These are phyloP conservation scores for Zalaria sp. DNA, from an alignment of 2,329 filamentous ascomycete species.

Conservation along the genomic window DNA sequence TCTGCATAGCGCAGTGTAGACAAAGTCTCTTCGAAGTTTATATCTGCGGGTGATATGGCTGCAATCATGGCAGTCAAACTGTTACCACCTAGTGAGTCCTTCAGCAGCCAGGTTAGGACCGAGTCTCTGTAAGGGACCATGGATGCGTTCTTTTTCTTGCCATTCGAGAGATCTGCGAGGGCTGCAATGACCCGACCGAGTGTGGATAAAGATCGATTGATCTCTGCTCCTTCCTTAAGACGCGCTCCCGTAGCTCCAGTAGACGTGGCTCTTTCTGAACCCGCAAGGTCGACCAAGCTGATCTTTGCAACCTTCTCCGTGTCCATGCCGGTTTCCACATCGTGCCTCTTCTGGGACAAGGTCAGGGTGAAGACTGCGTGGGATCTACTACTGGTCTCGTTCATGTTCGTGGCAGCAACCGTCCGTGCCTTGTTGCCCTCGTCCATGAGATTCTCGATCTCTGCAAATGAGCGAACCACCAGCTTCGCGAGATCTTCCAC, in stretches of 20 bases:
- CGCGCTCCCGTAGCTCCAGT: slow-evolving; percentile 92
- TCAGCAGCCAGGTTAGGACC: slow-evolving; percentile 88
- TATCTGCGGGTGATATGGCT: slow-evolving; percentile 93
- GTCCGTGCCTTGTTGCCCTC: slow-evolving; percentile 98
- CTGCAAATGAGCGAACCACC: slow-evolving; percentile 80
- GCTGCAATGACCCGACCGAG: slow-evolving; percentile 95
- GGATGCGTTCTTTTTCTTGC: slow-evolving; percentile 69
- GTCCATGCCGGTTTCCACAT: slow-evolving; percentile 88
- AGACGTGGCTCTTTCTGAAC: slow-evolving; percentile 92
- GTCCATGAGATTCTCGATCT: slow-evolving; percentile 97
- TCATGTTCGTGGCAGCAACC: slow-evolving; percentile 98
- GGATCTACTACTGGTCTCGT: slow-evolving; percentile 95
- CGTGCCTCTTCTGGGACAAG: slow-evolving; percentile 83
- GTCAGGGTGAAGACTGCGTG: slow-evolving; percentile 97
- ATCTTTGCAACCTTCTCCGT: slow-evolving; percentile 98
- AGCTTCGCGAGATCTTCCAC: slow-evolving; percentile 96
- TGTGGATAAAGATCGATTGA: slow-evolving; percentile 92
- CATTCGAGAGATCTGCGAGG: slow-evolving; percentile 75
- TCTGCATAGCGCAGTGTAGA: slow-evolving; percentile 94
- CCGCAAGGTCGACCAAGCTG: slow-evolving; percentile 91
- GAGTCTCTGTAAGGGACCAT: slow-evolving; percentile 92
- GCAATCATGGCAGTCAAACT: slow-evolving; percentile 99
- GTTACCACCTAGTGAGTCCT: slow-evolving; percentile 94
- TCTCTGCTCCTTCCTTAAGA: slow-evolving; percentile 94
- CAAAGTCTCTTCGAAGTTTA: slow-evolving; percentile 96